Conservation (phyloP, 495 filamentous ascomycete species). For the Aspergillus diversus region DNA sequence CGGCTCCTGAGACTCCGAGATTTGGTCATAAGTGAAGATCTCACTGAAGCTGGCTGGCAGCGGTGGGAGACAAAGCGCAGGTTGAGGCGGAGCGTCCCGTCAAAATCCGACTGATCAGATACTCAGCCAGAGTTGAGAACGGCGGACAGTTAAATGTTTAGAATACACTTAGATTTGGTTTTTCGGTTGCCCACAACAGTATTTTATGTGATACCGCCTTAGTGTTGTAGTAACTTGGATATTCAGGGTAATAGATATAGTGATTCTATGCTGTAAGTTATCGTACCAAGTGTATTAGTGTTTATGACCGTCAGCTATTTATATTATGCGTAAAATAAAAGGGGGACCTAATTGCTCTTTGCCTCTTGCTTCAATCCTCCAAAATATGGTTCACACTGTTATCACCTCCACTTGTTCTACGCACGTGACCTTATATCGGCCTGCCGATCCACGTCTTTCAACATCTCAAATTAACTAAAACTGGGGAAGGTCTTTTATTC, state of each 20-base stretch:
- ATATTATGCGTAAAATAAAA: not conserved
- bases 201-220: not conserved
- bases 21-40: conserved; percentile 85
- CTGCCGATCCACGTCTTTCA: not conserved
- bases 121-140: not conserved
- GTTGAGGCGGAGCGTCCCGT: conserved; percentile 34
- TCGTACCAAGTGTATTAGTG: too few species aligned
- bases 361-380: not conserved
- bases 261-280: too few species aligned
- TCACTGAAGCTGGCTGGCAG: conserved; percentile 91
- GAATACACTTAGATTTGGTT: conserved; percentile 7
- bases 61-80: conserved; percentile 72
- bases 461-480: not conserved
- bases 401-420: not conserved
- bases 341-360: too few species aligned
- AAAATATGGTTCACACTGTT: not conserved
- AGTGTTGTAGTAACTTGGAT: too few species aligned
- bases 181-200: not conserved
- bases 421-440: not conserved
- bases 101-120: conserved; percentile 36
- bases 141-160: conserved; percentile 7
- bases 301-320: not conserved
- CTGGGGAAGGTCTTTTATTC: not conserved
- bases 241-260: too few species aligned
- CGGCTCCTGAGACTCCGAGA: conserved; percentile 74